Base-by-base conservation (phyloP, 495 filamentous ascomycete genomes). In the Achaetomiella virescens region DNA sequence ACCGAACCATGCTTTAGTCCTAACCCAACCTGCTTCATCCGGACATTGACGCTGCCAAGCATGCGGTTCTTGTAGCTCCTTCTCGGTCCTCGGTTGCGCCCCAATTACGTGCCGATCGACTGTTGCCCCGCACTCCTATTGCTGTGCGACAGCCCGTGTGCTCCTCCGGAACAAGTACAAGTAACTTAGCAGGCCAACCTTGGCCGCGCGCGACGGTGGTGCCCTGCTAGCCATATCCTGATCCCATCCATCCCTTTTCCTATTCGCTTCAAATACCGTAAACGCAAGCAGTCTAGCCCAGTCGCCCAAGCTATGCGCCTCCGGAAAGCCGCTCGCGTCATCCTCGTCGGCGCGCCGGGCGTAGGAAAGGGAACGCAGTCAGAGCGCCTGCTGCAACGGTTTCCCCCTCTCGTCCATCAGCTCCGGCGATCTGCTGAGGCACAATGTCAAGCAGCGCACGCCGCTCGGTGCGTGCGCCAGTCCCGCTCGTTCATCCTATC, bases 361-460 rank as follows among this genome's bases (percentile, higher is more conserved):
- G 85, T 86, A 4, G 93, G 93, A 49, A 98, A 98, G 72, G 93
- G 93, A 31, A 98, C 93, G 15, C 93, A 98, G 67, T 88, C 90
- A 27, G 89, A 95, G 64, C 80, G 93, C 41, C 75, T 98, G 41
- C 82, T 97, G 51, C 74, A 86, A 59, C 84, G 88, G 57, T 97
- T 91, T 63, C 89, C 91, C 15, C 87, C 74, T 98, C 29, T 88
- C 91, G 9, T 84, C 90, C 5, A 91, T 98, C 72, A 93, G 88
- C 73, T 96, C 93, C 18, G 93, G 93, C 14, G 93, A 97, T 66
- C 74, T 98, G 12, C 76, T 98, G 48, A 81, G 93, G 41, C 83
- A 93, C 66, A 95, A 97, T 89, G 93, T 92, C 60, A 84, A 91
- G 68, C 83, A 83, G 36, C 82, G 82, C 63, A 97, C 93, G 2